A percentile compares a stretch with the other conserved stretches of the same genome.
Conservation (phyloP, 352 stramenopile species). For the Phytopythium montanum region DNA sequence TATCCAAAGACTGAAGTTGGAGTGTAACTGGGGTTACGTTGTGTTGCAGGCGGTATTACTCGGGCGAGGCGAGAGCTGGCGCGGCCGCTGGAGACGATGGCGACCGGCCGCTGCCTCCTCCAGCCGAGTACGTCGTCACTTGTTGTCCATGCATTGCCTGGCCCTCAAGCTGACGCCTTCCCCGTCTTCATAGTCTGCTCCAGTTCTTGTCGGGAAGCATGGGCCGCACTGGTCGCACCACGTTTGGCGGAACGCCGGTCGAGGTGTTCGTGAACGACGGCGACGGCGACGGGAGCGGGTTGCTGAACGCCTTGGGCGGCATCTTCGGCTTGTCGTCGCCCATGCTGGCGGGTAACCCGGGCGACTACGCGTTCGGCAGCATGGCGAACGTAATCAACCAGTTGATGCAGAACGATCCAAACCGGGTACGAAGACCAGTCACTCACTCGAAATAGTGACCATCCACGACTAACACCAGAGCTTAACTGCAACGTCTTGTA, state of each 20-base stretch:
- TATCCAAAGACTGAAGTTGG: too few species aligned
- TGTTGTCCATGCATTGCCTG: neutral
- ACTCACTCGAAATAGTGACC: too few species aligned
- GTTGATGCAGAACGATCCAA: slow-evolving; percentile 87
- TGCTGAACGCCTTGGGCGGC: slow-evolving; percentile 60
- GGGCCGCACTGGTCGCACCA: slow-evolving; percentile 44
- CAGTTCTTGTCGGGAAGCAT: slow-evolving; percentile 35
- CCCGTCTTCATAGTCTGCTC: slow-evolving; percentile 25
- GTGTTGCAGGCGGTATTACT: neutral
- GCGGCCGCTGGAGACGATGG: neutral
- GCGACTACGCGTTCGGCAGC: slow-evolving; percentile 85
- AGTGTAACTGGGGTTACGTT: neutral
- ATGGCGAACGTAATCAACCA: slow-evolving; percentile 86
- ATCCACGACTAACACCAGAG: neutral
- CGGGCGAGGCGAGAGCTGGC: neutral
- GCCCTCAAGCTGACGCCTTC: neutral
- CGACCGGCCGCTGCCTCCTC: neutral
- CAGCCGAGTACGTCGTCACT: neutral
- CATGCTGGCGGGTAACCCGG: slow-evolving; percentile 54
- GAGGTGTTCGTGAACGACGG: slow-evolving; percentile 76
- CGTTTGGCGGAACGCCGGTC: slow-evolving; percentile 64
- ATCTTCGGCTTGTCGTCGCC: slow-evolving; percentile 34
- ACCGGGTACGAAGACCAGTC: slow-evolving; percentile 63
- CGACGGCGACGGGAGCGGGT: slow-evolving; percentile 34
- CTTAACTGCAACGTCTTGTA: neutral